These are phyloP conservation scores for Fusarium begoniae DNA, from an alignment of 2,329 filamentous ascomycete genomes.

Conservation along the genomic window DNA sequence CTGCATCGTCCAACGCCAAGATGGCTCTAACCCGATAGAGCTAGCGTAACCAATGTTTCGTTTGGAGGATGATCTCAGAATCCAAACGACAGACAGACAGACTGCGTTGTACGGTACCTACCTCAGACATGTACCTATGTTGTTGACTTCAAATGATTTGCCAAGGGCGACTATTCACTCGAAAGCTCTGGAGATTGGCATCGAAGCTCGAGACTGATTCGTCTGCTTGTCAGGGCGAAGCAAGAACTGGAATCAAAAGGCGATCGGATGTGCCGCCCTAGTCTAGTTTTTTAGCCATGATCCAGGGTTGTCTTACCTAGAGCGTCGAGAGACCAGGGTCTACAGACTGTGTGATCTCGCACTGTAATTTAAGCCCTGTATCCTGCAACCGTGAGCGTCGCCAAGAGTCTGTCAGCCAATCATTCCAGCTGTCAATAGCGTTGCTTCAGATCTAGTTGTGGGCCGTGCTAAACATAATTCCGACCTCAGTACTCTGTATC, in stretches of 20 bases:
- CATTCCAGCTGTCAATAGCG: neutral
- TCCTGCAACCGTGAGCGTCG: neutral
- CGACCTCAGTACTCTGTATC: conserved; percentile 9
- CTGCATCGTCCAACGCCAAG: neutral
- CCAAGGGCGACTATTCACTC: neutral
- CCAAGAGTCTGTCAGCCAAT: conserved; percentile 10
- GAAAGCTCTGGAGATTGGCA: neutral
- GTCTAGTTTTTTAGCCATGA: neutral
- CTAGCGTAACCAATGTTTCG: neutral
- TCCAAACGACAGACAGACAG: neutral
- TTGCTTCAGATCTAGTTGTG: neutral
- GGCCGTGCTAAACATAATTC: conserved; percentile 9
- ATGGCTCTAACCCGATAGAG: neutral
- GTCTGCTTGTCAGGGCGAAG: neutral
- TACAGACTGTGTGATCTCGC: neutral
- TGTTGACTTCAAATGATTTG: neutral
- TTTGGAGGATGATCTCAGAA: neutral
- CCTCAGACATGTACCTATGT: neutral
- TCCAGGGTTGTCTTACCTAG: neutral
- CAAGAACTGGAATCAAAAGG: neutral
- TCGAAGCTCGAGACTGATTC: neutral
- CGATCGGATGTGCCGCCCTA: neutral
- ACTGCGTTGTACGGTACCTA: too few relatives aligned
- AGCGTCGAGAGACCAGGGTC: neutral
- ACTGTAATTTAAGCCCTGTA: neutral